These are phyloP conservation scores for Gossypium davidsonii DNA, from an alignment of 441 rosid genomes.

Conservation along the genomic window DNA sequence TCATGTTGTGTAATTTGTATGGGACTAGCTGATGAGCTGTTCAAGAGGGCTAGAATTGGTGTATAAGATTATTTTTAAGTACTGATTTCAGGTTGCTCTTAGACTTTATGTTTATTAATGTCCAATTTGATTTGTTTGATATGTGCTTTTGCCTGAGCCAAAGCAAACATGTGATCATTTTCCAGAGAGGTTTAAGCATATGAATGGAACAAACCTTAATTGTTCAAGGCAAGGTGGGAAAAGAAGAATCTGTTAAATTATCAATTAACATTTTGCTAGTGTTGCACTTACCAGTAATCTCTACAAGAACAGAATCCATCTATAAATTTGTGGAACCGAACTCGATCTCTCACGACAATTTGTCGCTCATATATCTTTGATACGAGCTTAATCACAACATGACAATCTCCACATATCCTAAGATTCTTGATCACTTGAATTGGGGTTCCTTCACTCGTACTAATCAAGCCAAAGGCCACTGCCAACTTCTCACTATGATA, in stretches of 20 bases:
- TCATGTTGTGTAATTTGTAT: slow-evolving; percentile 3
- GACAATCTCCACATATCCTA: slow-evolving; percentile 84
- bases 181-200: neutral
- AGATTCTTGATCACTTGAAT: slow-evolving; percentile 78
- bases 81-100: neutral
- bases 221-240: neutral
- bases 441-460: slow-evolving; percentile 34
- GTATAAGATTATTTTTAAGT: neutral
- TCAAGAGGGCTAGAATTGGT: neutral
- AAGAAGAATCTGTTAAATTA: neutral
- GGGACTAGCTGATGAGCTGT: neutral
- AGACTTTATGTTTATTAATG: neutral
- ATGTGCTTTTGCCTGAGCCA: neutral
- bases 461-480: slow-evolving; percentile 72
- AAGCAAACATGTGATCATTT: neutral
- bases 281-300: slow-evolving; percentile 34
- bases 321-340: slow-evolving; percentile 66
- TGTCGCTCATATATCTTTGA: slow-evolving; percentile 60
- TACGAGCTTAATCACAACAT: slow-evolving; percentile 58
- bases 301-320: slow-evolving; percentile 72
- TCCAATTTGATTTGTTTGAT: neutral
- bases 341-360: slow-evolving; percentile 65
- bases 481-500: slow-evolving; percentile 89
- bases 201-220: neutral
- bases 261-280: neutral